Percentiles rank a stretch among this genome's conserved stretches.
Evolutionary conservation across 257 asterid species (phyloP).

Genomic region (Linderniella brevidens): DNA sequence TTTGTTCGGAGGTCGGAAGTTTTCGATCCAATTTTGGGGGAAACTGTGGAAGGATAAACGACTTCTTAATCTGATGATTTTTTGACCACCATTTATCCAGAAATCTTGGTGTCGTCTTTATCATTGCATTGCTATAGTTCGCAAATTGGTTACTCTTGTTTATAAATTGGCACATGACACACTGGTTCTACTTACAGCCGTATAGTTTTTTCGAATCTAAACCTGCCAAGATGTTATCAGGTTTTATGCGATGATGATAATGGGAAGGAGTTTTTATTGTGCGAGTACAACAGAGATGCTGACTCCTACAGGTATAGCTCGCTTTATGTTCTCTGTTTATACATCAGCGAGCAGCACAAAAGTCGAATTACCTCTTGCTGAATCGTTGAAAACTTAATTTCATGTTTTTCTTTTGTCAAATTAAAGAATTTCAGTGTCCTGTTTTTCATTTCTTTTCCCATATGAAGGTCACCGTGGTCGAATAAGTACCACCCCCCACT

Average conservation of each 20-base stretch:
- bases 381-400: no score
- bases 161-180: not conserved
- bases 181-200: not conserved
- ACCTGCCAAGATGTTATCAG: conserved; percentile 21
- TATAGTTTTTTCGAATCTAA: not conserved
- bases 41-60: no score
- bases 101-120: not conserved
- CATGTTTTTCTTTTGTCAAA: no score
- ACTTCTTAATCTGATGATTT: no score
- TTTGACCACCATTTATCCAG: no score
- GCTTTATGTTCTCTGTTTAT: not conserved
- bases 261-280: conserved; percentile 79
- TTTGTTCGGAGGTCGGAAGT: no score
- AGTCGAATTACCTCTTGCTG: no score
- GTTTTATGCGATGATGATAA: conserved; percentile 61
- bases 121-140: no score
- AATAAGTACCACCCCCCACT: conserved; percentile 74
- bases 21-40: no score
- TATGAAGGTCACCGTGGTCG: conserved; percentile 90
- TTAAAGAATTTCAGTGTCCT: no score
- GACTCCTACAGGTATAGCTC: conserved; percentile 74
- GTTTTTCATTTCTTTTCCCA: conserved; percentile 8
- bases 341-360: not conserved
- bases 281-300: conserved; percentile 97
- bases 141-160: no score